Evolutionary conservation across 1,139 yeast species (phyloP).

Genomic region (Yamadazyma siamensis): DNA sequence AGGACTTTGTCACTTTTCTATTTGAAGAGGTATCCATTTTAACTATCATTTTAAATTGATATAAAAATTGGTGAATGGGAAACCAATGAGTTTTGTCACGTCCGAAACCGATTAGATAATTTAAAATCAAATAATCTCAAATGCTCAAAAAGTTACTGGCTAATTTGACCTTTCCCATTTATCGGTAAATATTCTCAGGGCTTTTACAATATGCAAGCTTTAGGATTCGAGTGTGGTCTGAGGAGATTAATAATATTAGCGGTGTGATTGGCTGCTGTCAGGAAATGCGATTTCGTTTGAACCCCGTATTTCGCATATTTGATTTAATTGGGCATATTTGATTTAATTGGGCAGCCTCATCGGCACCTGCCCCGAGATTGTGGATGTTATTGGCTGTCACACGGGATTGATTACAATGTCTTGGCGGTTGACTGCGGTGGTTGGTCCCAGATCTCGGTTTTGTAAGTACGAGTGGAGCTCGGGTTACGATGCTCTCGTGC

Average conservation of each 20-base stretch:
- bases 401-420: no score
- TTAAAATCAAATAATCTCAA: slow-evolving; percentile 4
- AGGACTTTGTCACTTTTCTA: slow-evolving; percentile 46
- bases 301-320: slow-evolving; percentile 5
- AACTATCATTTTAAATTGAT: slow-evolving; percentile 4
- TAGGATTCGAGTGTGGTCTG: not conserved
- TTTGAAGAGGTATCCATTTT: slow-evolving; percentile 7
- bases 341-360: no score
- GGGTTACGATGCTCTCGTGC: no score
- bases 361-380: no score
- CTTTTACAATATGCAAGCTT: not conserved
- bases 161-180: slow-evolving; percentile 6
- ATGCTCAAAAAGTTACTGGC: slow-evolving; percentile 4
- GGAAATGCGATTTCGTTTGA: slow-evolving; percentile 1
- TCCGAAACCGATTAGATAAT: no score
- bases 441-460: no score
- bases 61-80: not conserved
- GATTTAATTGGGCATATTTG: slow-evolving; percentile 3
- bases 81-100: no score
- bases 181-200: slow-evolving; percentile 7
- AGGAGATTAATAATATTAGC: slow-evolving; percentile 4
- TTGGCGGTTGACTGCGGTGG: no score
- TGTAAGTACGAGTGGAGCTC: no score
- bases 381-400: no score
- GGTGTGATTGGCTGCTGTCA: slow-evolving; percentile 3